Base-by-base conservation (phyloP, 768 basidiomycete genomes). In the Rhizopogon roseolus region DNA sequence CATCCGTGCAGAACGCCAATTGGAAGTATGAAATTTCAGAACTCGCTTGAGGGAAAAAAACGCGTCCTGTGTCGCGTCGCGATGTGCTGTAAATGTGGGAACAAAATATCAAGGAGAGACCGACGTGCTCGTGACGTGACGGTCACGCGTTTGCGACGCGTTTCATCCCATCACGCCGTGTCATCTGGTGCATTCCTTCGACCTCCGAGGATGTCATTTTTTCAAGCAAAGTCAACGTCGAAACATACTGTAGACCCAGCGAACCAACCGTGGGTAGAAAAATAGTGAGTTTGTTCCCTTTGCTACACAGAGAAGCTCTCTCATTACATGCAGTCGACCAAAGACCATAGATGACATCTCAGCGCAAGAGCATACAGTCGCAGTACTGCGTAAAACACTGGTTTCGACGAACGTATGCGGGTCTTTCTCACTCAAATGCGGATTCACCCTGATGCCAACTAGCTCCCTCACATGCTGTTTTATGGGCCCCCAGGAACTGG, bases 391-490 rank as follows among this genome's bases (percentile, higher is more conserved):
- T 44, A 98, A 96, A 74, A 92, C 96, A 0, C 74, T 99, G 41
- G 86, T 84, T 0, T 95, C 92, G 11, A 88, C 93, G 28, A 99
- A 99, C 74, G 96, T 97, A 64, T 7, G 49, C n/a, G 36, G 3
- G 41, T 6, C 2, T 6, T 34, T 48, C n/a, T 27, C 19, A 27
- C 10, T 2, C 11, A 14, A 4, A 37, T 29, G 22, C 14, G 1
- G 11, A 16, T n/a, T 19, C 4, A 45, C 34, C 8, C 56, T 70
- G 38, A 66, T 54, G 19, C 19, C 57, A 11, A 37, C 9, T 66
- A 99, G 97, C 79, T 99, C 49, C 96, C 97, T 5, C 97, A 99
- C 65, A 98, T 98, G 95, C 76, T 99, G 44, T 99, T 99, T 76
- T 99, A 99, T 61, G 97, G 97, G 1, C 97, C 97, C 29, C 97